These are phyloP conservation scores for Termitomyces sp. DNA, from an alignment of 768 basidiomycete species.

Conservation along the genomic window DNA sequence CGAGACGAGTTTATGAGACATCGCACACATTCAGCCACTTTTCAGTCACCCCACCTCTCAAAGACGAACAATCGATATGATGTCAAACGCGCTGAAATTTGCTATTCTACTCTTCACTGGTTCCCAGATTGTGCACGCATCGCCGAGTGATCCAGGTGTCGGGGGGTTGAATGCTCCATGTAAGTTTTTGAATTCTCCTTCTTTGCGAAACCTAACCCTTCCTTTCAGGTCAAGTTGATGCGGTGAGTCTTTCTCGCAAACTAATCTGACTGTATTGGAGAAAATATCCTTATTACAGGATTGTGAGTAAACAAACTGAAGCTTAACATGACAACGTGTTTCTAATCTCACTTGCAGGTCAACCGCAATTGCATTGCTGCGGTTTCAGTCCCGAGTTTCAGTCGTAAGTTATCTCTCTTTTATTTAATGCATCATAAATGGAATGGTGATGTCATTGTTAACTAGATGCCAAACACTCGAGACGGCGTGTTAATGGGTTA, in stretches of 20 bases:
- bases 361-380: constrained; percentile 5
- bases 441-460: not conserved
- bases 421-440: not conserved
- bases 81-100: not conserved
- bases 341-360: not conserved
- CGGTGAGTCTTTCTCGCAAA: not conserved
- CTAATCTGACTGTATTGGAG: not conserved
- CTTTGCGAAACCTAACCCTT: not conserved
- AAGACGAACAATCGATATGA: not conserved
- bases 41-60: not conserved
- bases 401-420: not conserved
- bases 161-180: constrained; percentile 7
- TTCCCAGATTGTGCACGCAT: not conserved
- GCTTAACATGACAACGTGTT: not conserved
- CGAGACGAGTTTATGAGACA: not conserved
- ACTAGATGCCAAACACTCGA: constrained; percentile 10
- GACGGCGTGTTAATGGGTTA: constrained; percentile 6
- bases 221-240: not conserved
- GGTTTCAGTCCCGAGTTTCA: constrained; percentile 1
- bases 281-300: not conserved
- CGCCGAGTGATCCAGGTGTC: not conserved
- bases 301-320: not conserved
- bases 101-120: not conserved
- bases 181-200: not conserved
- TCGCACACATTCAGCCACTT: not conserved